Evolutionary conservation across 1,284 basidiomycete genomes (phyloP).

Genomic region (Heterobasidion irregulare): DNA sequence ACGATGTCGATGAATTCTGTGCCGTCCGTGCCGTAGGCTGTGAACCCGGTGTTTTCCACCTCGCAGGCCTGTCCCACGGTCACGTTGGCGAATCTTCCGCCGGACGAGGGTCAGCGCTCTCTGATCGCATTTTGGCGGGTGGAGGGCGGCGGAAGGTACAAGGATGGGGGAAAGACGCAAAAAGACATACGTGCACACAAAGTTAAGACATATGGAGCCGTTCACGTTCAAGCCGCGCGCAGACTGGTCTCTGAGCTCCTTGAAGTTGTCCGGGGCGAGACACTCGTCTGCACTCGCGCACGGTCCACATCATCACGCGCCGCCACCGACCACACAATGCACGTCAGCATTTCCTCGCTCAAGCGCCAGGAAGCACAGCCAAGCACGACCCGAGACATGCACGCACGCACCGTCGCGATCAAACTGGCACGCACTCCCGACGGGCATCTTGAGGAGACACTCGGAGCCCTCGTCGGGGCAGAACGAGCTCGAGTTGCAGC

Average conservation of each 20-base stretch:
- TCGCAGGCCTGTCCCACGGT: constrained; percentile 58
- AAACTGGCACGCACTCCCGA: constrained; percentile 72
- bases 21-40: constrained; percentile 47
- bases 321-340: background rate
- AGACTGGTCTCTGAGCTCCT: constrained; percentile 48
- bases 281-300: constrained; percentile 57
- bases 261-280: constrained; percentile 52
- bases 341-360: background rate
- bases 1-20: constrained; percentile 66
- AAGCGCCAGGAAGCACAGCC: background rate
- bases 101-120: too few species aligned
- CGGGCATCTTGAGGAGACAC: constrained; percentile 54
- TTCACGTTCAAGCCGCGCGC: constrained; percentile 66
- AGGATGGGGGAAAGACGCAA: background rate
- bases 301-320: background rate
- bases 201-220: constrained; percentile 77
- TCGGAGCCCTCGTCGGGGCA: constrained; percentile 80
- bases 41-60: constrained; percentile 74
- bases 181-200: constrained; percentile 63
- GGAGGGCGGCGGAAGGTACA: background rate
- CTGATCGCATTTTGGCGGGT: too few species aligned
- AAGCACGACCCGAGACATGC: background rate
- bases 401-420: constrained; percentile 68
- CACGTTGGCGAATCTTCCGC: constrained; percentile 31
- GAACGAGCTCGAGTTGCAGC: constrained; percentile 57